Conservation (phyloP, 179 eudicot species). For the Actinidia chinensis region DNA sequence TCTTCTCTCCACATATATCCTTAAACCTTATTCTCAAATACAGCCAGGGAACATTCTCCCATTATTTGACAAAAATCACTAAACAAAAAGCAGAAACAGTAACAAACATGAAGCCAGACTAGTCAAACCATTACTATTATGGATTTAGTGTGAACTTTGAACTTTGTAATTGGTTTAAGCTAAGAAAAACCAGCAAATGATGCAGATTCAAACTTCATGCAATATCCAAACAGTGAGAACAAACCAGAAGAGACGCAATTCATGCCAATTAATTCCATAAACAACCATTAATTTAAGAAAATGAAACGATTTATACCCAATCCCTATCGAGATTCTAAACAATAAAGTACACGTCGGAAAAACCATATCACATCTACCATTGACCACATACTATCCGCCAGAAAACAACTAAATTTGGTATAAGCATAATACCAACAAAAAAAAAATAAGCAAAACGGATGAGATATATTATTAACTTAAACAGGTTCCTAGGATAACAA, state of each 20-base stretch:
- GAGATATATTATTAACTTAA: constrained; percentile 8
- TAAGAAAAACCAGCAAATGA: neutral
- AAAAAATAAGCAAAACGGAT: too few relatives aligned
- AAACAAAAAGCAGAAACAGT: too few relatives aligned
- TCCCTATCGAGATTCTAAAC: neutral
- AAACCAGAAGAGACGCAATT: constrained; percentile 1
- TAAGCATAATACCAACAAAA: too few relatives aligned
- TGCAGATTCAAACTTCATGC: neutral
- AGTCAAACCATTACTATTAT: too few relatives aligned
- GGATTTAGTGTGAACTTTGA: too few relatives aligned
- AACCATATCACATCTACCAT: neutral
- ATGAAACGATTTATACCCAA: neutral
- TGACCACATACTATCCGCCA: neutral
- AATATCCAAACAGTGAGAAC: neutral
- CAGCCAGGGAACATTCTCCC: too few relatives aligned
- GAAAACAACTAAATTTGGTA: neutral
- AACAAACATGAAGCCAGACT: too few relatives aligned
- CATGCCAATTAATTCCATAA: neutral
- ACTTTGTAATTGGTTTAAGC: neutral
- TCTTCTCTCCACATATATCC: too few relatives aligned
- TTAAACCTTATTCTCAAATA: too few relatives aligned
- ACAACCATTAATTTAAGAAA: neutral
- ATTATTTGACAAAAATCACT: too few relatives aligned
- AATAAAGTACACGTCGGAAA: neutral
- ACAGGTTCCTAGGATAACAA: constrained; percentile 6